A percentile compares a stretch with the other conserved stretches of the same genome.
Evolutionary conservation across 2,329 filamentous ascomycete species (phyloP).

Genomic region (Cordyceps tenuipes): DNA sequence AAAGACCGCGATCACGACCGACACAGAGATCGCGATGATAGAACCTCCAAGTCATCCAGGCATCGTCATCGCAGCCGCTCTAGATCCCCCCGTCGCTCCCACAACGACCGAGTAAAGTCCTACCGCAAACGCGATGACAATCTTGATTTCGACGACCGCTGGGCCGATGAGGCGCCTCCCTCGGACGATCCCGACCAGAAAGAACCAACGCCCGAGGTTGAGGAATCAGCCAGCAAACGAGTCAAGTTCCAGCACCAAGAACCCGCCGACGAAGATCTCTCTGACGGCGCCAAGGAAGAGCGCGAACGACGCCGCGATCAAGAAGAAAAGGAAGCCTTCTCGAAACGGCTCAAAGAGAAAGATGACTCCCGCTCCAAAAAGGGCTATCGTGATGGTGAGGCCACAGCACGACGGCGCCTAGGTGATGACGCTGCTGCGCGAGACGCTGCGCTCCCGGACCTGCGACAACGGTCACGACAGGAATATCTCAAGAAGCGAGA

Average conservation of each 20-base stretch:
- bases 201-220: slow-evolving; percentile 49
- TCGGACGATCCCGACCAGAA: slow-evolving; percentile 34
- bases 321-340: slow-evolving; percentile 70
- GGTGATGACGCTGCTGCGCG: slow-evolving; percentile 53
- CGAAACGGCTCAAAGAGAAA: slow-evolving; percentile 64
- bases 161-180: slow-evolving; percentile 66
- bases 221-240: slow-evolving; percentile 63
- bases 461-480: slow-evolving; percentile 77
- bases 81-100: slow-evolving; percentile 24
- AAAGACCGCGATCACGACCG: slow-evolving; percentile 9
- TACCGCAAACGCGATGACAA: slow-evolving; percentile 34
- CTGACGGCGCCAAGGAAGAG: slow-evolving; percentile 52
- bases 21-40: slow-evolving; percentile 16
- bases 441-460: slow-evolving; percentile 65
- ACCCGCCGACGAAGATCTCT: slow-evolving; percentile 38
- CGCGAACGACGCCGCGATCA: slow-evolving; percentile 56
- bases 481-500: slow-evolving; percentile 93
- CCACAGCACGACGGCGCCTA: slow-evolving; percentile 45
- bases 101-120: slow-evolving; percentile 29
- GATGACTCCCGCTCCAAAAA: slow-evolving; percentile 65
- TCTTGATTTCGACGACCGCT: slow-evolving; percentile 63
- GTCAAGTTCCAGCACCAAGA: slow-evolving; percentile 55
- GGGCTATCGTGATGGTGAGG: slow-evolving; percentile 47
- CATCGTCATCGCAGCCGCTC: slow-evolving; percentile 25
- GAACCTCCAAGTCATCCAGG: slow-evolving; percentile 15